Base-by-base conservation (phyloP, 805 yeast species). In the Wickerhamomyces ciferrii region DNA sequence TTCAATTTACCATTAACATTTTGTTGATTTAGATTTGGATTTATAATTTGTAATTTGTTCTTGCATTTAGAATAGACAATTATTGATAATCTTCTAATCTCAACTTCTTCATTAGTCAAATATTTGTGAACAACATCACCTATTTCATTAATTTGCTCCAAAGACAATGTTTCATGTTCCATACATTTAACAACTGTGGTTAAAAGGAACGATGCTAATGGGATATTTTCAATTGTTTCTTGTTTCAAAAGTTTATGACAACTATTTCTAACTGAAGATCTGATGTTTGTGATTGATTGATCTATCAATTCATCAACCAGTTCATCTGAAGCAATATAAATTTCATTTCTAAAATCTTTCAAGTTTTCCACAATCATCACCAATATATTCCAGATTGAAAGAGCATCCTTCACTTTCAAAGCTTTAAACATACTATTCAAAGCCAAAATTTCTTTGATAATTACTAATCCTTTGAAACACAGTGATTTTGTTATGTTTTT, bases 1-100 rank as follows among this genome's bases (percentile, higher is more conserved):
- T 56, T 56, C 6, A 63, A 52, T 34, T 63, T 54, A 8, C 67
- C 71, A 36, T 58, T 65, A 3, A 69, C 42, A 37, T 43, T 48
- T 27, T 43, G 41, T 8, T 42, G 32, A 20, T 52, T 51, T 14
- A 50, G 39, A 34, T 53, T 48, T 11, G 29, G 31, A 24, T 35
- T 35, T 35, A 48, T 44, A 27, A 49, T 43, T 32, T 55, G 54
- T 7, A 58, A 43, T 23, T 47, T 56, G 19, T 47, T 43, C 39
- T 58, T 60, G 49, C 57, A 55, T 45, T 56, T 57, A 11, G 64
- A 57, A 25, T 57, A 60, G 0, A 49, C 40, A 4, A 57, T 56
- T 13, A 57, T 56, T 2, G 62, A 56, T 24, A 60, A 39, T 38
- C 61, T 50, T 53, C 62, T 57, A 8, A 60, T 46, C 25, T 58